Base-by-base conservation (phyloP, 2,329 filamentous ascomycete genomes). In the Clathrospora elynae region DNA sequence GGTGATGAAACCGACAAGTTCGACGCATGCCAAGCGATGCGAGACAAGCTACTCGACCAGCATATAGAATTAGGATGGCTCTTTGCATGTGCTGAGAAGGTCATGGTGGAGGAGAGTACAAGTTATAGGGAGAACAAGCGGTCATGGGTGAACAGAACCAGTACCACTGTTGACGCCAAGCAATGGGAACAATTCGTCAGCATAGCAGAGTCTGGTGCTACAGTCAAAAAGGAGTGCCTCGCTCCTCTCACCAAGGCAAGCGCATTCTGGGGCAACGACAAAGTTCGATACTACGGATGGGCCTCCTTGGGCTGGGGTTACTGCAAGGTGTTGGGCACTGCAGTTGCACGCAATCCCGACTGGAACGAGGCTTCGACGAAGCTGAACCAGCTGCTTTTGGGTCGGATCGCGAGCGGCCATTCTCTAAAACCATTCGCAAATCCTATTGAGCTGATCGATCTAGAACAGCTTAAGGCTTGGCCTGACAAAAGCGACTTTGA, bases 311-410 rank as follows among this genome's bases (percentile, higher is more conserved):
- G 49, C 22, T 35, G 20, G 33, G 40, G 40, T 10, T 52, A 33
- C 19, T 52, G 45, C 30, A 52, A 48, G 26, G n/a, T 45, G 30
- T 45, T 52, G 9, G 45, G 45, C 28, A 48, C 44, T 14, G 41
- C 49, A 22, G 45, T 28, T 30, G n/a, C 36, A 14, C 28, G 33
- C 6, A 49, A 28, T 28, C 45, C 41, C 9, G 19, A 40, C 18
- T 53, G 38, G 45, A 17, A 25, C 13, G 38, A 49, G 17, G 45
- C 49, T 19, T 16, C n/a, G 16, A 19, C 44, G 9, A 53, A 53
- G 35, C 23, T 53, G n/a, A 53, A 49, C 32, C 30, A 44, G 28
- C 37, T 44, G 9, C 24, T 53, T 3, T 31, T 46, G 12, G 36
- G 34, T 19, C 36, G 34, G 22, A 46, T 53, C 18, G 16, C 9